A percentile compares a stretch with the other conserved stretches of the same genome.
Conservation (phyloP, 1,284 basidiomycete genomes). For the Cystobasidium slooffiae region DNA sequence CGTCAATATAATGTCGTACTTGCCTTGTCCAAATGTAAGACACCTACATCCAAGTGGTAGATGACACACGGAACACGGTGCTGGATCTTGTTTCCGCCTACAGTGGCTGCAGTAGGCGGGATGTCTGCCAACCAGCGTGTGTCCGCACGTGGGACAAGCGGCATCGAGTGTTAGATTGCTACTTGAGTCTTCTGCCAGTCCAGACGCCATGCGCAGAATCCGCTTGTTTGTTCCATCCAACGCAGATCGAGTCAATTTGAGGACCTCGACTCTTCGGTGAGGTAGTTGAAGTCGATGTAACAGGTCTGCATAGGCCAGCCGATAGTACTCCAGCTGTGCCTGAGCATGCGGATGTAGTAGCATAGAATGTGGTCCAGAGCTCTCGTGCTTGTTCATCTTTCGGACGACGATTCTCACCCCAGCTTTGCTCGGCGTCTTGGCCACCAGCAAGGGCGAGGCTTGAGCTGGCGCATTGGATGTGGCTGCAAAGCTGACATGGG, state of each 20-base stretch:
- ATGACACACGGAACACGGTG: conserved; percentile 36
- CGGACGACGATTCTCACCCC: conserved; percentile 12
- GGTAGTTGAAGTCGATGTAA: conserved; percentile 28
- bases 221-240: conserved; percentile 18
- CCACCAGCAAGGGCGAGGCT: not conserved
- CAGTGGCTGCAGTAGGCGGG: conserved; percentile 29
- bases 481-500: conserved; percentile 34
- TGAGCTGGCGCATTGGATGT: conserved; percentile 4
- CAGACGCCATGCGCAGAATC: conserved; percentile 4
- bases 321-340: conserved; percentile 43
- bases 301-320: conserved; percentile 42
- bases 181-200: not conserved
- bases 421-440: not conserved
- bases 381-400: conserved; percentile 3
- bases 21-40: not conserved
- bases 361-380: not conserved
- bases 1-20: not conserved
- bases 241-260: conserved; percentile 35
- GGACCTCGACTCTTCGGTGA: conserved; percentile 32
- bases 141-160: conserved; percentile 21
- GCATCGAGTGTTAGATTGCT: conserved; percentile 6
- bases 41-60: conserved; percentile 29
- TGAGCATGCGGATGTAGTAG: conserved; percentile 37
- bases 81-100: conserved; percentile 3
- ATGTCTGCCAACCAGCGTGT: conserved; percentile 5